Conservation (phyloP, 148 eudicot genomes). For the Linanthus parryae region DNA sequence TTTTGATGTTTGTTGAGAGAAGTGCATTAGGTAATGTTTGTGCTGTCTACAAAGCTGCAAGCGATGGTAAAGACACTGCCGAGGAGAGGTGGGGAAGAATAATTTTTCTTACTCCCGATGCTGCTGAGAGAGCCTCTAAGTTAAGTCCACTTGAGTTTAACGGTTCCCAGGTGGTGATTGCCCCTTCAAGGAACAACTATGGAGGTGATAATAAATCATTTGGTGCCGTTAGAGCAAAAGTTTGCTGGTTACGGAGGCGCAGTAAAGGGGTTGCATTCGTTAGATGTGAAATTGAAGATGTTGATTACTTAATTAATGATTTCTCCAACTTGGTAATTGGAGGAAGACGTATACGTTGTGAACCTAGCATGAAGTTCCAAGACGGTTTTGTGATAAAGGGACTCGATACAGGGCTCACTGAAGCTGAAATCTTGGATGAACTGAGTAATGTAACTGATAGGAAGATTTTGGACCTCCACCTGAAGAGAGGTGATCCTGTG, state of each 20-base stretch:
- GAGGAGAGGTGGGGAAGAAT: slow-evolving; percentile 82
- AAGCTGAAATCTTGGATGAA: slow-evolving; percentile 47
- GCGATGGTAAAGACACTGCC: slow-evolving; percentile 30
- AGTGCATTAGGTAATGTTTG: slow-evolving; percentile 45
- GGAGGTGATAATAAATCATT: slow-evolving; percentile 54
- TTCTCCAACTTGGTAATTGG: slow-evolving; percentile 47
- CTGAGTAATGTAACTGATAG: slow-evolving; percentile 47
- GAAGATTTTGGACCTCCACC: slow-evolving; percentile 45
- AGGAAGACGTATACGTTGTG: slow-evolving; percentile 34
- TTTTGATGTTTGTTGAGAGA: slow-evolving; percentile 47
- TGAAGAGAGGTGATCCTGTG: slow-evolving; percentile 57
- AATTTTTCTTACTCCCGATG: slow-evolving; percentile 73
- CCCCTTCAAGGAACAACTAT: slow-evolving; percentile 38
- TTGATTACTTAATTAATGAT: slow-evolving; percentile 37
- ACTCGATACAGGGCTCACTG: slow-evolving; percentile 54
- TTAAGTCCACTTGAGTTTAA: slow-evolving; percentile 31
- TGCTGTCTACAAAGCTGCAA: slow-evolving; percentile 42
- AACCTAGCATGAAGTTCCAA: slow-evolving; percentile 25
- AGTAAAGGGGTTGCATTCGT: slow-evolving; percentile 68
- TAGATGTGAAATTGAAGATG: slow-evolving; percentile 51
- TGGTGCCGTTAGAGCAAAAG: slow-evolving; percentile 63
- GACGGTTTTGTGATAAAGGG: slow-evolving; percentile 51
- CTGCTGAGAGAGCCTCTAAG: slow-evolving; percentile 57
- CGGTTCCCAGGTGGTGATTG: slow-evolving; percentile 41
- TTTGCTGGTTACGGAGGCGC: slow-evolving; percentile 84